A percentile compares a stretch with the other conserved stretches of the same genome.
Evolutionary conservation across 75 land plant species (phyloP).

Genomic region (Gnetum montanum): DNA sequence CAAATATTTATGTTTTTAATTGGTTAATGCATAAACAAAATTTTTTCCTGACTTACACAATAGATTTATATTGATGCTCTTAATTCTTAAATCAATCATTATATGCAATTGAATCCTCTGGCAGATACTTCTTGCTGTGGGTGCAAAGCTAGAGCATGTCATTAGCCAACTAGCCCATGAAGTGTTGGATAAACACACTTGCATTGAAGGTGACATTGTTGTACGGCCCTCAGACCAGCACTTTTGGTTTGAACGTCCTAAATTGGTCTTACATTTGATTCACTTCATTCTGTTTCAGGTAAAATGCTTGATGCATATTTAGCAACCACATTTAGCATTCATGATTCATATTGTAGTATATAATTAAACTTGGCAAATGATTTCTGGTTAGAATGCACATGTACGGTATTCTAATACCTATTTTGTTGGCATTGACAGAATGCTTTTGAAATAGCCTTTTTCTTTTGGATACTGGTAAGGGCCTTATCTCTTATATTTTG

Average conservation of each 20-base stretch:
- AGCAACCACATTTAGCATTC: too few relatives aligned
- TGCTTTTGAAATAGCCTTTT: constrained; percentile 80
- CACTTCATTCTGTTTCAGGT: constrained; percentile 58
- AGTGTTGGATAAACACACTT: constrained; percentile 9
- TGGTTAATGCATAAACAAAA: too few relatives aligned
- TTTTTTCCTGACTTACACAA: too few relatives aligned
- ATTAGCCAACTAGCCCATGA: constrained; percentile 39
- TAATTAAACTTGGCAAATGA: too few relatives aligned
- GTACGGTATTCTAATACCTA: neutral
- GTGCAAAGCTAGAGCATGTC: constrained; percentile 54
- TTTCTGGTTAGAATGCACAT: neutral
- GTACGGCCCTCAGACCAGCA: constrained; percentile 37
- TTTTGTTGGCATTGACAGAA: constrained; percentile 21
- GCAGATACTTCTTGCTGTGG: constrained; percentile 41
- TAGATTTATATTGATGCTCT: too few relatives aligned
- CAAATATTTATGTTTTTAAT: too few relatives aligned
- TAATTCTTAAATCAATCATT: too few relatives aligned
- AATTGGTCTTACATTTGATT: constrained; percentile 29
- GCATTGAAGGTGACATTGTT: constrained; percentile 9
- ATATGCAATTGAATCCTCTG: too few relatives aligned
- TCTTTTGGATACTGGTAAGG: constrained; percentile 85
- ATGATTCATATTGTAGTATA: too few relatives aligned
- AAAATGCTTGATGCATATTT: neutral
- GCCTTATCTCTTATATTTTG: neutral
- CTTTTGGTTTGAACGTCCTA: constrained; percentile 44